phyloP scores from a whole-genome alignment of 495 filamentous ascomycete genomes.

The Oleoguttula mirabilis region DNA sequence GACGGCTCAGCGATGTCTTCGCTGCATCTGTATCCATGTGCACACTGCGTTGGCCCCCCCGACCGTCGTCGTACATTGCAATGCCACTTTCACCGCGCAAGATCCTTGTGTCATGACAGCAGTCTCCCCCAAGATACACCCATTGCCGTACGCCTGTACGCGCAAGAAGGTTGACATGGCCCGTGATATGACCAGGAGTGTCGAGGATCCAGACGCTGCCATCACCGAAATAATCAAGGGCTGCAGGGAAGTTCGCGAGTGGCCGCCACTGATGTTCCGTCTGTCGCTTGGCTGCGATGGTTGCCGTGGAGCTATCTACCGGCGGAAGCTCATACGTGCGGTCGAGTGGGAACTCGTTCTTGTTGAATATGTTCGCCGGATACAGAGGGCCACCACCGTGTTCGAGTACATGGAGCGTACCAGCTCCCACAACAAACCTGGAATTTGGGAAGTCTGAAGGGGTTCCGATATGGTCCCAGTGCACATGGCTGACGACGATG shows the following conservation, averaged over 20 bases:
- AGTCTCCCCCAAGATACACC: slow-evolving; percentile 10
- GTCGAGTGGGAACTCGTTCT: slow-evolving; percentile 4
- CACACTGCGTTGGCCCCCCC: slow-evolving; percentile 2
- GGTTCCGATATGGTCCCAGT: slow-evolving; percentile 38
- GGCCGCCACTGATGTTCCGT: slow-evolving; percentile 5
- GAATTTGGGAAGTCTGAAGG: slow-evolving; percentile 31
- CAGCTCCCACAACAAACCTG: slow-evolving; percentile 34
- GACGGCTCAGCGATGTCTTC: slow-evolving; percentile 1
- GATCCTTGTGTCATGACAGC: slow-evolving; percentile 11
- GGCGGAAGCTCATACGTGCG: neutral
- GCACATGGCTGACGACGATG: slow-evolving; percentile 1
- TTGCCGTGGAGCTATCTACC: slow-evolving; percentile 4
- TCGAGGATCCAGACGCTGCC: slow-evolving; percentile 13
- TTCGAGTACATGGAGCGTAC: slow-evolving; percentile 29
- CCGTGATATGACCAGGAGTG: slow-evolving; percentile 7
- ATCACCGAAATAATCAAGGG: slow-evolving; percentile 10
- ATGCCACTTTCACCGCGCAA: slow-evolving; percentile 9
- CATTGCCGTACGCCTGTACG: slow-evolving; percentile 5
- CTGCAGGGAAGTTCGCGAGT: slow-evolving; percentile 1
- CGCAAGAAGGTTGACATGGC: slow-evolving; percentile 11
- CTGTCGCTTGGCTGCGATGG: neutral
- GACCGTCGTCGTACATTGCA: slow-evolving; percentile 5
- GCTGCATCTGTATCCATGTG: slow-evolving; percentile 1
- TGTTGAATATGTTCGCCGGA: slow-evolving; percentile 20
- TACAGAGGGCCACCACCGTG: slow-evolving; percentile 19